These are phyloP conservation scores for Nakazawaea pomicola DNA, from an alignment of 805 yeast genomes.

Conservation along the genomic window DNA sequence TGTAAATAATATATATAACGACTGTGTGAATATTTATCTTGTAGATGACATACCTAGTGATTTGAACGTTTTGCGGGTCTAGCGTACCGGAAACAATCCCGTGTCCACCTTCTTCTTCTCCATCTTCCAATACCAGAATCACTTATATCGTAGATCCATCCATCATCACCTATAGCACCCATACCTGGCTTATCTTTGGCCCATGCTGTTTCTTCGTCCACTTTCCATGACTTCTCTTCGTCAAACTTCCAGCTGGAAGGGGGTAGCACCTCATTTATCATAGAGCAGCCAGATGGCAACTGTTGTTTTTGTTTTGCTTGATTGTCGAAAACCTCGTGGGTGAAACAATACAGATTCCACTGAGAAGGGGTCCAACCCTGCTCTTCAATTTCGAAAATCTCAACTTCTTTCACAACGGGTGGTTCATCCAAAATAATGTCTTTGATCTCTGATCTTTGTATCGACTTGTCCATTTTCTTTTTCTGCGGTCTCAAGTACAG, in stretches of 20 bases:
- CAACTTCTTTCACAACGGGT: constrained; percentile 59
- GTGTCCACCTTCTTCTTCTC: constrained; percentile 51
- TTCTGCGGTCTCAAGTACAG: constrained; percentile 16
- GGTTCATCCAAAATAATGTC: constrained; percentile 68
- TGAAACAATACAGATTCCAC: constrained; percentile 59
- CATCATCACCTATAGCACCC: constrained; percentile 29
- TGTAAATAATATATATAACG: too few relatives aligned
- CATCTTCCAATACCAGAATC: constrained; percentile 23
- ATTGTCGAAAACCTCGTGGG: constrained; percentile 50
- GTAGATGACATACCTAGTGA: too few relatives aligned
- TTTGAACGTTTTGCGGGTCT: constrained; percentile 31
- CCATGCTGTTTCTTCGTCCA: constrained; percentile 53
- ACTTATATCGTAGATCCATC: constrained; percentile 46
- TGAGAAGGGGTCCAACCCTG: constrained; percentile 54
- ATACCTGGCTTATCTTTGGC: constrained; percentile 38
- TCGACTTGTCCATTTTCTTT: constrained; percentile 24
- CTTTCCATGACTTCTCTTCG: constrained; percentile 54
- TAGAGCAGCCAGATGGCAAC: constrained; percentile 60
- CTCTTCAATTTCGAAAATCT: constrained; percentile 70
- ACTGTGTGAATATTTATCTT: too few relatives aligned
- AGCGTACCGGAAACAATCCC: constrained; percentile 47
- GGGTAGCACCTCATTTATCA: constrained; percentile 51
- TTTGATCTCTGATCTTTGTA: constrained; percentile 32
- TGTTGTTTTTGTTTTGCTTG: constrained; percentile 39
- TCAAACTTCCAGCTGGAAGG: constrained; percentile 71